Evolutionary conservation across 371 early-diverging fungal species (phyloP).

Genomic region (Massospora cicadina): DNA sequence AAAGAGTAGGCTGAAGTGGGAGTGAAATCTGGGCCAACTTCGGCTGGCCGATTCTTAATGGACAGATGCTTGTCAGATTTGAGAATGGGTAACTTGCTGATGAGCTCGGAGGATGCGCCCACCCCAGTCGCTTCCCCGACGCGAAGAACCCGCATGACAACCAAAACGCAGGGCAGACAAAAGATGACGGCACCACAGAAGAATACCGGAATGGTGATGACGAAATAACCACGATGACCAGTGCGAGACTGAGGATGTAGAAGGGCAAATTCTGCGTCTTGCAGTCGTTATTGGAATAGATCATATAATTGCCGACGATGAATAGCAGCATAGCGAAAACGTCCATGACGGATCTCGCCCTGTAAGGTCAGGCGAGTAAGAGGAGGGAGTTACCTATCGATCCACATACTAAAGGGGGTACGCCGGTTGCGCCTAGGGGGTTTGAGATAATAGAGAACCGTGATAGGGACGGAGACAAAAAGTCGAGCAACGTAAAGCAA

Average conservation of each 20-base stretch:
- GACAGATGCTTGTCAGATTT: background rate
- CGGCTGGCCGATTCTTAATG: background rate
- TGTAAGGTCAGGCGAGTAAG: background rate
- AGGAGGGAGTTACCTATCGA: constrained; percentile 6
- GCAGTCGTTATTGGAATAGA: constrained; percentile 34
- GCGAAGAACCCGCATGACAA: constrained; percentile 35
- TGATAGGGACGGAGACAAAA: constrained; percentile 14
- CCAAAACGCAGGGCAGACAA: constrained; percentile 36
- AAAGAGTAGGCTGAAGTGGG: background rate
- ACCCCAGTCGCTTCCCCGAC: constrained; percentile 33
- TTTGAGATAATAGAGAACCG: constrained; percentile 13
- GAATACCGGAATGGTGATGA: constrained; percentile 40
- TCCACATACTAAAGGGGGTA: background rate
- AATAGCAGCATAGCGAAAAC: constrained; percentile 18
- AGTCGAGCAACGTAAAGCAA: constrained; percentile 19
- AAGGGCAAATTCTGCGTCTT: constrained; percentile 30
- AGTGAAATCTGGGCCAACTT: background rate
- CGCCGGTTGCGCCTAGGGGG: constrained; percentile 14
- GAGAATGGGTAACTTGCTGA: constrained; percentile 16
- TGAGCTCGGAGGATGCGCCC: constrained; percentile 19
- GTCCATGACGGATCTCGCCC: constrained; percentile 9
- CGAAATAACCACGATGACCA: constrained; percentile 47
- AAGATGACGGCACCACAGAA: constrained; percentile 38
- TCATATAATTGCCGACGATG: constrained; percentile 47
- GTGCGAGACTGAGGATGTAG: constrained; percentile 32